A percentile compares a stretch with the other conserved stretches of the same genome.
Conservation (phyloP, 2,329 filamentous ascomycete species). For the Tolypocladium tundrense region DNA sequence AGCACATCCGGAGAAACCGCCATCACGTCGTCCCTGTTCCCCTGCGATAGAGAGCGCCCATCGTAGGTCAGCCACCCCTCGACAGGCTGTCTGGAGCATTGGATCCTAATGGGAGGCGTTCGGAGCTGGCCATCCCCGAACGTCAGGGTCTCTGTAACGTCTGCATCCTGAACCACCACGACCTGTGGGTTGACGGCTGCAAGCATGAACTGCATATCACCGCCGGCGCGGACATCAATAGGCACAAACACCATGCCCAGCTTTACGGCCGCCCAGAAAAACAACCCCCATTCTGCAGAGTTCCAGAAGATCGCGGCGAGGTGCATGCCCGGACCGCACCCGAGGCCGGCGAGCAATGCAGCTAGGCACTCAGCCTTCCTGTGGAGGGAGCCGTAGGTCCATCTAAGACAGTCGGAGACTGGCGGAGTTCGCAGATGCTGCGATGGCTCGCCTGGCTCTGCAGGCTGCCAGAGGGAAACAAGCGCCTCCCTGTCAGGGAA, state of each 20-base stretch:
- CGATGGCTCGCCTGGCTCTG: background rate
- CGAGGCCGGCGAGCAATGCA: slow-evolving; percentile 9
- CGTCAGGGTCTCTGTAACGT: background rate
- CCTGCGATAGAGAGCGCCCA: background rate
- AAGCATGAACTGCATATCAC: slow-evolving; percentile 14
- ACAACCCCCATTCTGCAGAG: slow-evolving; percentile 26
- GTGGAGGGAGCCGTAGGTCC: slow-evolving; percentile 19
- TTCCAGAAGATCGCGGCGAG: slow-evolving; percentile 23
- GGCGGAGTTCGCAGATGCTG: background rate
- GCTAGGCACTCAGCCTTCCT: slow-evolving; percentile 15
- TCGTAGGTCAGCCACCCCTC: slow-evolving; percentile 10
- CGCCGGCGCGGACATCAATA: slow-evolving; percentile 17
- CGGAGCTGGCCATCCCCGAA: background rate
- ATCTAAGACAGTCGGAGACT: slow-evolving; percentile 12
- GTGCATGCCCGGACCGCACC: slow-evolving; percentile 17
- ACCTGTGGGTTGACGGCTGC: slow-evolving; percentile 14
- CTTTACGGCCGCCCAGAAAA: slow-evolving; percentile 25
- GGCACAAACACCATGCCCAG: slow-evolving; percentile 23
- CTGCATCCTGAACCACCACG: slow-evolving; percentile 21
- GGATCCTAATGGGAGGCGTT: slow-evolving; percentile 8
- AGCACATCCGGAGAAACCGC: no score
- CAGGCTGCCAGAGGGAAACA: slow-evolving; percentile 23
- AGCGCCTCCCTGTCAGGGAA: slow-evolving; percentile 23
- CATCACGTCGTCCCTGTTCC: background rate
- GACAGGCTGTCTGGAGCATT: slow-evolving; percentile 10